Conservation (phyloP, 805 yeast species). For the Hanseniaspora valbyensis region DNA sequence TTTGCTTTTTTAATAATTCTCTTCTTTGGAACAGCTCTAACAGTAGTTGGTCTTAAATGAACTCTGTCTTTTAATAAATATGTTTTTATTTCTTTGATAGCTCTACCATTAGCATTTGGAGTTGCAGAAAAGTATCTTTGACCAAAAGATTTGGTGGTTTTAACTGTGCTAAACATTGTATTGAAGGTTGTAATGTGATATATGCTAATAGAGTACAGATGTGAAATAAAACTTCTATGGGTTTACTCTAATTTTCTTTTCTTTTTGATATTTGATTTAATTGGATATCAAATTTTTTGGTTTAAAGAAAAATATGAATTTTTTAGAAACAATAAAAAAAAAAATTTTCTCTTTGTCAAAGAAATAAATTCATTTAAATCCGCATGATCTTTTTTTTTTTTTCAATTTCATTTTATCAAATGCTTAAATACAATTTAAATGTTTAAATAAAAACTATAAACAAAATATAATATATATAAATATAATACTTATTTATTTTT, state of each 20-base stretch:
- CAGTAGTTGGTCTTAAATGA: slow-evolving; percentile 10
- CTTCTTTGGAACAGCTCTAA: slow-evolving; percentile 3
- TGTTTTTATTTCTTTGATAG: slow-evolving; percentile 10
- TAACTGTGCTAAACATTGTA: not conserved
- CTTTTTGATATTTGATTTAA: too few relatives aligned
- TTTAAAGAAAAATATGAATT: too few relatives aligned
- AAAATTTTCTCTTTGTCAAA: too few relatives aligned
- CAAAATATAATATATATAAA: not conserved
- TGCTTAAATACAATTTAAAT: not conserved
- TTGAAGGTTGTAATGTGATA: not conserved
- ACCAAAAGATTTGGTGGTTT: not conserved
- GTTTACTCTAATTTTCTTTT: too few relatives aligned
- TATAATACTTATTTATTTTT: slow-evolving; percentile 2
- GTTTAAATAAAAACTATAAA: not conserved
- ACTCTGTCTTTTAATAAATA: slow-evolving; percentile 9
- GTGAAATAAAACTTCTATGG: not conserved
- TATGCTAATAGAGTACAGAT: not conserved
- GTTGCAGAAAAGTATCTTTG: slow-evolving; percentile 12
- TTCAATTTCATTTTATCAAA: too few relatives aligned
- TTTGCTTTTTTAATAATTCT: not conserved
- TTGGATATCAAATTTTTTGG: too few relatives aligned
- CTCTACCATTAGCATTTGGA: slow-evolving; percentile 11
- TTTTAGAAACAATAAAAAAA: too few relatives aligned
- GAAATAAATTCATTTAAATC: too few relatives aligned
- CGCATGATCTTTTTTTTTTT: too few relatives aligned